These are phyloP conservation scores for Colletotrichum noveboracense DNA, from an alignment of 2,329 filamentous ascomycete species.

Conservation along the genomic window DNA sequence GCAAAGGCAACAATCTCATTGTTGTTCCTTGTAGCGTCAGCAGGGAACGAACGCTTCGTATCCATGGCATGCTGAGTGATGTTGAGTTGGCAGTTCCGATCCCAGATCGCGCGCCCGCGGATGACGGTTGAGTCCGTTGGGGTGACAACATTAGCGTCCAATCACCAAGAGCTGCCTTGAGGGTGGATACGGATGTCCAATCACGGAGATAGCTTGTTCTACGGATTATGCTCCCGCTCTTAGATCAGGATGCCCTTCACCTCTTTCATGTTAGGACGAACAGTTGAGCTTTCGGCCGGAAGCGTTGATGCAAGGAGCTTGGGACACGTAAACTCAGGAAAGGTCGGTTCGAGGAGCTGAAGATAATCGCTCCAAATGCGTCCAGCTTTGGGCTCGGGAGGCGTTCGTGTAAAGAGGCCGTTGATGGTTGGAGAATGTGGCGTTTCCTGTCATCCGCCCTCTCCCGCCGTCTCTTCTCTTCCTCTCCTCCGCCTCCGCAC, in stretches of 20 bases:
- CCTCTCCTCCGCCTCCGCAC: background rate
- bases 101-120: background rate
- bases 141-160: background rate
- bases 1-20: slow-evolving; percentile 5
- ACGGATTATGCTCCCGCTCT: background rate
- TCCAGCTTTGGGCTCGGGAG: background rate
- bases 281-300: background rate
- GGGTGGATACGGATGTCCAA: background rate
- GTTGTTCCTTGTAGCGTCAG: background rate
- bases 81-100: background rate
- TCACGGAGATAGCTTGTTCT: background rate
- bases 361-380: slow-evolving; percentile 2
- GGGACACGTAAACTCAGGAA: background rate
- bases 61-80: background rate
- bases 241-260: background rate
- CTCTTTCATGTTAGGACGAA: background rate
- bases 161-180: background rate
- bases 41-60: background rate
- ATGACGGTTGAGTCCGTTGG: slow-evolving; percentile 1
- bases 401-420: background rate
- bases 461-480: background rate
- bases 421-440: background rate
- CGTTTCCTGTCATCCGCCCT: background rate
- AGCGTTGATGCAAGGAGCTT: background rate
- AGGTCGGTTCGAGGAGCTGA: background rate